Conservation (phyloP, 2,329 filamentous ascomycete genomes). For the Xylariales sp. region DNA sequence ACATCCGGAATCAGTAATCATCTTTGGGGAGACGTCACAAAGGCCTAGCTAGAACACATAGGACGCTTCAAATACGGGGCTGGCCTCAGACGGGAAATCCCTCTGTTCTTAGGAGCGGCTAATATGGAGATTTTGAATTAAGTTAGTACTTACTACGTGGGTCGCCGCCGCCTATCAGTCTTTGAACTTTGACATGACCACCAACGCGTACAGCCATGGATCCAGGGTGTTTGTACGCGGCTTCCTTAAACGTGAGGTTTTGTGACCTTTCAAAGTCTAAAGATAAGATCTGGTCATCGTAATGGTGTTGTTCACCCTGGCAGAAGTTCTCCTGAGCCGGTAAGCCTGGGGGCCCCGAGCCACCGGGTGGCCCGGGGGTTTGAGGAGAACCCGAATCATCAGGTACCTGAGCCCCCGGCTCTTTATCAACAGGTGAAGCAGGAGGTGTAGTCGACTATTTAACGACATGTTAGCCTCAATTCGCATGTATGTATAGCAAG, state of each 20-base stretch:
- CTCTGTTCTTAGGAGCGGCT: not conserved
- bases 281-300: constrained; percentile 47
- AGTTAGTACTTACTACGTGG: constrained; percentile 45
- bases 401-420: constrained; percentile 30
- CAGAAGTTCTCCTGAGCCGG: constrained; percentile 43
- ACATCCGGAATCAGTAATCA: constrained; percentile 1
- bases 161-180: constrained; percentile 47
- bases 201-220: constrained; percentile 53
- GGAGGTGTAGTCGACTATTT: constrained; percentile 43
- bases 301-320: constrained; percentile 45
- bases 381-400: constrained; percentile 25
- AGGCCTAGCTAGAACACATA: not conserved
- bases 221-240: constrained; percentile 43
- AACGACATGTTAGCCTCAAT: constrained; percentile 11
- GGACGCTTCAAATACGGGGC: not conserved
- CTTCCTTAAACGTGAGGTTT: constrained; percentile 57
- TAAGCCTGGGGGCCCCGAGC: constrained; percentile 24
- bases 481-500: not conserved
- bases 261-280: constrained; percentile 52
- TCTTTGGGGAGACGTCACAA: not conserved
- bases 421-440: constrained; percentile 35
- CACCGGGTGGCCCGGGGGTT: no score
- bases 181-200: constrained; percentile 60
- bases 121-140: not conserved
- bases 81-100: not conserved